These are phyloP conservation scores for Puccinia novopanici DNA, from an alignment of 1,284 basidiomycete species.

Conservation along the genomic window DNA sequence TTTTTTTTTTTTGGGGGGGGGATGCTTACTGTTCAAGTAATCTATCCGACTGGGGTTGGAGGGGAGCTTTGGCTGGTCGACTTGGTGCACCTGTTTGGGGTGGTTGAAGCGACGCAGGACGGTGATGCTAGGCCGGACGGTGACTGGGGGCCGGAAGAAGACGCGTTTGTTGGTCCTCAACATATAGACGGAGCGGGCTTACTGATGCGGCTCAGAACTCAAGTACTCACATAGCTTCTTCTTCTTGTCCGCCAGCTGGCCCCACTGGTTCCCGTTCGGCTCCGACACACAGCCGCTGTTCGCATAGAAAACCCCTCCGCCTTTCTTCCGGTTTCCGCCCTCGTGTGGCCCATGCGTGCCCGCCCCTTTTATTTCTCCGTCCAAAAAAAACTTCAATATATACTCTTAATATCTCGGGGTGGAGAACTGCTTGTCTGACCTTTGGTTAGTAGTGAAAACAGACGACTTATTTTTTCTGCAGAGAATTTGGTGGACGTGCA, in stretches of 20 bases:
- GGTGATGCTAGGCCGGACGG: slow-evolving; percentile 20
- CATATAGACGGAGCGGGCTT: no score
- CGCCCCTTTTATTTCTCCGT: background rate
- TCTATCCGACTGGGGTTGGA: slow-evolving; percentile 27
- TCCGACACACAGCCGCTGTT: slow-evolving; percentile 3
- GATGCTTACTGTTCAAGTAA: slow-evolving; percentile 27
- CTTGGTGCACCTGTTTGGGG: slow-evolving; percentile 23
- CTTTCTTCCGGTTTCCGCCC: slow-evolving; percentile 7
- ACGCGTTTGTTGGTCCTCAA: no score
- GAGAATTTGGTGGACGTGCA: no score
- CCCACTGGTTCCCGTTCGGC: slow-evolving; percentile 3
- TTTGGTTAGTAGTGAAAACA: slow-evolving; percentile 23
- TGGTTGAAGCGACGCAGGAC: slow-evolving; percentile 24
- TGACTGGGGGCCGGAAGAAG: background rate
- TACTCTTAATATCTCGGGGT: background rate
- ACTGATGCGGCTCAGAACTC: background rate
- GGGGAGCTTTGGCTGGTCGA: slow-evolving; percentile 17
- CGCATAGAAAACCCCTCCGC: background rate
- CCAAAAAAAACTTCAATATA: background rate
- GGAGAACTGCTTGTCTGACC: background rate
- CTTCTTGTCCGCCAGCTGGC: slow-evolving; percentile 13
- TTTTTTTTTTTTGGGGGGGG: background rate
- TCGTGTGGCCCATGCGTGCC: slow-evolving; percentile 12
- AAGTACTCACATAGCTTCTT: slow-evolving; percentile 9
- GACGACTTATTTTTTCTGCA: slow-evolving; percentile 5